Base-by-base conservation (phyloP, 78 protist genomes). In the Dictyostelium citrinum region DNA sequence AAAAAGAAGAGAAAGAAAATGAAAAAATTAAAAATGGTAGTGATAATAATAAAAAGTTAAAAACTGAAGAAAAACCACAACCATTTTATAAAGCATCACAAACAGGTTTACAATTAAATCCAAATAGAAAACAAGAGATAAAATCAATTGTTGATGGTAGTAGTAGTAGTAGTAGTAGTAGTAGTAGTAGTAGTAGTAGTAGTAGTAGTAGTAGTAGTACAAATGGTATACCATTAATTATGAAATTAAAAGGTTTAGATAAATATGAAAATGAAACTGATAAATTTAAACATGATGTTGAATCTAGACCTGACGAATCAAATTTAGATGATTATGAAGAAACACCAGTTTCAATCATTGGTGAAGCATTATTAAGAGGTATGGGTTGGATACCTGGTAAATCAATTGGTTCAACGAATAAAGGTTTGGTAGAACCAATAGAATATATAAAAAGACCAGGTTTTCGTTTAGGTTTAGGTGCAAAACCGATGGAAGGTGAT, bases 301-400 rank as follows among this genome's bases (percentile, higher is more conserved):
- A n/a, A 4, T 70, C 78, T 37, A 71, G 95, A 43, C 97, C 97
- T 2, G 95, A 83, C 24, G 74, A 84, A 71, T 33, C 90, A 20
- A 45, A 71, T 39, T 60, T 78, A 31, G 83, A 81, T 0, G 95
- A 95, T 39, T 95, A 95, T 43, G 77, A 83, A 3, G 84, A 74
- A 9, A 85, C 91, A 43, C 97, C 97, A 14, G 78, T 95, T 22
- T 90, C 43, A 27, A 24, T 67, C 0, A 84, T 95, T 29, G 97
- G 97, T n/a, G 81, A 51, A 51, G 97, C 97, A 49, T 79, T 95
- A 94, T 37, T 95, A 61, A 82, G 92, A 16, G 97, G 97, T 12
- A 90, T 91, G 95, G 97, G 97, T 6, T 95, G 97, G 97, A n/a
- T 20, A 41, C 84, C 93, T 29, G 97, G 95, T 17, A 76, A 90